Evolutionary conservation across 2,329 filamentous ascomycete genomes (phyloP), one percentile per base, ranked within the genome.

Genomic region (Fusarium sp.): DNA sequence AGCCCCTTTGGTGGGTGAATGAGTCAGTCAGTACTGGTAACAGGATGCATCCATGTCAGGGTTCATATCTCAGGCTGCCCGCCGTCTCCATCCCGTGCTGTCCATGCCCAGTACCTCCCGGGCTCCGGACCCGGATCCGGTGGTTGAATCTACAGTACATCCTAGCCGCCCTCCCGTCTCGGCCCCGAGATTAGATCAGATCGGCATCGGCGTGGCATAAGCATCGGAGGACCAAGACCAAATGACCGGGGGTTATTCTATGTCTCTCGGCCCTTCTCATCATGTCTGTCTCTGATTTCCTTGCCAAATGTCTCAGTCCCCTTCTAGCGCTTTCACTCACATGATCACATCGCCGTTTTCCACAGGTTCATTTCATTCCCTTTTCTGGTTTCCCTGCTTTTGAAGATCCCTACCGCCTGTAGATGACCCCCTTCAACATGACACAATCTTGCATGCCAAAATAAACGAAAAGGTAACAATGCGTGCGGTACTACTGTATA

Each of bases 291-390:
- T 52, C 32, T 52, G 16, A 16, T 29, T 27, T 24, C 8, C 18
- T n/a, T 24, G 44, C 22, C 49, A 27, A 40, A 27, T 52, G 32
- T 52, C 50, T 52, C 40, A 42, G 18, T 32, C 45, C 5, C 20
- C n/a, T 30, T 18, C 34, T 32, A 32, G 29, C 34, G 42, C 27
- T 52, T 49, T 20, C 43, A 56, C 60, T 66, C 60, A 65, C 51
- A 65, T 65, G 60, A 65, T 51, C 62, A 52, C 6, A 29, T 65
- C 59, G 38, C 38, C 44, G 62, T 52, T 59, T 52, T 27, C n/a
- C n/a, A 52, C 40, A 57, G 34, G 27, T n/a, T 63, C 50, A 63
- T 52, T 60, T 59, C 52, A 7, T 52, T 27, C 22, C 24, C 24
- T 27, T 22, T 20, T 38, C 18, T 56, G 20, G 14, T 30, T 32